phyloP scores from a whole-genome alignment of 805 yeast genomes.

The Candida peoriensis region DNA sequence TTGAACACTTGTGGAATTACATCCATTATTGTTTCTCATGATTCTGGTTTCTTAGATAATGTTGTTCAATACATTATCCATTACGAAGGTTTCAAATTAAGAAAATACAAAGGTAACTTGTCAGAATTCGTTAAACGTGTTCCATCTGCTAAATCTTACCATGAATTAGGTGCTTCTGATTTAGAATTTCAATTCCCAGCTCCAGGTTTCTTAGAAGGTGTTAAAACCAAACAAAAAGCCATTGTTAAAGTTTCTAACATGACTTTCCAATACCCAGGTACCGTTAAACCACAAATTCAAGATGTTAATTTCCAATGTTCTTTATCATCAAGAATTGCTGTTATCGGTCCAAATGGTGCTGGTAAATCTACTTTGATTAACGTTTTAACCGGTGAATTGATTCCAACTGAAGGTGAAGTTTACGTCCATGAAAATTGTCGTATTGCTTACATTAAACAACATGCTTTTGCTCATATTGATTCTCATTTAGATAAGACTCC shows the following conservation, averaged over 20 bases:
- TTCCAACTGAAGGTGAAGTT: constrained; percentile 98
- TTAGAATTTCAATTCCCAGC: constrained; percentile 97
- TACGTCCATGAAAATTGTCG: constrained; percentile 99
- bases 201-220: constrained; percentile 99
- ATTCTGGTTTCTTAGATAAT: constrained; percentile 98
- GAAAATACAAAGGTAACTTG: constrained; percentile 99
- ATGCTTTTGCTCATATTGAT: constrained; percentile 99
- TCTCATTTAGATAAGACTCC: constrained; percentile 99
- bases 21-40: constrained; percentile 98
- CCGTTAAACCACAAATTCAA: constrained; percentile 86
- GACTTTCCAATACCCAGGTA: constrained; percentile 99
- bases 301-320: constrained; percentile 98
- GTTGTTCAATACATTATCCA: constrained; percentile 98
- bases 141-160: constrained; percentile 98
- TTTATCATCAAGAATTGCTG: constrained; percentile 98
- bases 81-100: constrained; percentile 99
- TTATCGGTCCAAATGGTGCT: constrained; percentile 99
- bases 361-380: constrained; percentile 99
- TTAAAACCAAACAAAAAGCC: constrained; percentile 99
- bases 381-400: constrained; percentile 98
- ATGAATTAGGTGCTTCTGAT: constrained; percentile 98
- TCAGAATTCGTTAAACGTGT: constrained; percentile 98
- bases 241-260: constrained; percentile 96
- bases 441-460: constrained; percentile 99
- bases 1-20: constrained; percentile 97